Conservation (phyloP, 306 rosid species). For the Spatholobus suberectus region DNA sequence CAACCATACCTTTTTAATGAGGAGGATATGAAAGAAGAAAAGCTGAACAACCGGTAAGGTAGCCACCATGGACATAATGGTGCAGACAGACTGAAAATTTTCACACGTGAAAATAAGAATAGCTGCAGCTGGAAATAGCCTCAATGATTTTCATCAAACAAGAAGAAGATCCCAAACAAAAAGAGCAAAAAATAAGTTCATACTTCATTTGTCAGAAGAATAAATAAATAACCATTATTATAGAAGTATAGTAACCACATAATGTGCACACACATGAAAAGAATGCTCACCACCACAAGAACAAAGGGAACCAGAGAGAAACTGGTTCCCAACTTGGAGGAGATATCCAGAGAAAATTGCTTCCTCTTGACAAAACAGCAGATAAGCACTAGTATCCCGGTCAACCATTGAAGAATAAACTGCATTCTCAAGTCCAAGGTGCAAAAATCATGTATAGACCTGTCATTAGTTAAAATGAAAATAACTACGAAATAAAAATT, state of each 20-base stretch:
- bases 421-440: constrained; percentile 87
- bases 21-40: constrained; percentile 89
- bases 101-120: not conserved
- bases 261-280: not conserved
- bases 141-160: not conserved
- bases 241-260: not conserved
- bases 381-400: constrained; percentile 83
- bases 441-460: constrained; percentile 60
- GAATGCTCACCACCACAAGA: constrained; percentile 75
- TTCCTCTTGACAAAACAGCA: constrained; percentile 80
- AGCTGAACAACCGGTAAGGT: constrained; percentile 88
- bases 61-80: constrained; percentile 82
- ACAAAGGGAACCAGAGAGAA: constrained; percentile 79
- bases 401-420: constrained; percentile 91
- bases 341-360: constrained; percentile 65
- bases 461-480: constrained; percentile 70
- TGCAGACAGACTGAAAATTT: constrained; percentile 65
- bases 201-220: not conserved
- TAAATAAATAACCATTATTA: not conserved
- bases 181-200: not conserved
- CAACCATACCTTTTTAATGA: constrained; percentile 70
- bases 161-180: not conserved
- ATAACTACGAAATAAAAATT: constrained; percentile 57
- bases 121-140: constrained; percentile 9
- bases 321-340: constrained; percentile 88